Base-by-base conservation (phyloP, 495 filamentous ascomycete species). In the Cenococcum geophilum region DNA sequence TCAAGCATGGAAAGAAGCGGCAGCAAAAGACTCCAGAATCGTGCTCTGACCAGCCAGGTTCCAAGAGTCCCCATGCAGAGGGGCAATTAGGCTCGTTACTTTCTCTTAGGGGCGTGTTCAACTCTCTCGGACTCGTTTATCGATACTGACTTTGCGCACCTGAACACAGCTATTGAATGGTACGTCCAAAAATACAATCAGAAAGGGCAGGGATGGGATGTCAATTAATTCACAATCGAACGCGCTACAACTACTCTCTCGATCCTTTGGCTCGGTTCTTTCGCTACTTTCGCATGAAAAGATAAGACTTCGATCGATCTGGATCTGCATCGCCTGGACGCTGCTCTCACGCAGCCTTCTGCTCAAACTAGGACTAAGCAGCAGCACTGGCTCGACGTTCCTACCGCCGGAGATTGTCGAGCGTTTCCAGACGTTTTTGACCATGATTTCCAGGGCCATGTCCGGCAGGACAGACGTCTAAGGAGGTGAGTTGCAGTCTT, bases 351-450 rank as follows among this genome's bases (percentile, higher is more conserved):
- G 55, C 20, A 59, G 61, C 16, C 36, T 63, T 18, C 21, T 63
- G 35, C 27, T 63, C 5, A 63, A 63, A 22, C 36, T 63, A 21
- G 55, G 61, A 0, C 9, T 59, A 16, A 59, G 61, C 35, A 53
- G 50, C 35, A 59, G 57, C 36, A 48, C 61, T 1, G 49, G 57
- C 5, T 59, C 56, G 25, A 64, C 61, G 5, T 64, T 59, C 37
- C 36, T 64, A 1, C 57, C 57, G 12, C 55, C 61, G 3, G 61
- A 59, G 55, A 53, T 63, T n/a, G 61, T 57, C 1, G 55, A 63
- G 22, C 57, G 61, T 21, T 58, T 63, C 49, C 61, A 63, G 27
- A 34, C 9, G 16, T 63, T 58, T 18, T 53, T 45, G 34, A 53
- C 25, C 18, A 49, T n/a, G 11, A 20, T 37, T 9, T n/a, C 16